Evolutionary conservation across 495 filamentous ascomycete species (phyloP).

Genomic region (Aspergillus saccharolyticus): DNA sequence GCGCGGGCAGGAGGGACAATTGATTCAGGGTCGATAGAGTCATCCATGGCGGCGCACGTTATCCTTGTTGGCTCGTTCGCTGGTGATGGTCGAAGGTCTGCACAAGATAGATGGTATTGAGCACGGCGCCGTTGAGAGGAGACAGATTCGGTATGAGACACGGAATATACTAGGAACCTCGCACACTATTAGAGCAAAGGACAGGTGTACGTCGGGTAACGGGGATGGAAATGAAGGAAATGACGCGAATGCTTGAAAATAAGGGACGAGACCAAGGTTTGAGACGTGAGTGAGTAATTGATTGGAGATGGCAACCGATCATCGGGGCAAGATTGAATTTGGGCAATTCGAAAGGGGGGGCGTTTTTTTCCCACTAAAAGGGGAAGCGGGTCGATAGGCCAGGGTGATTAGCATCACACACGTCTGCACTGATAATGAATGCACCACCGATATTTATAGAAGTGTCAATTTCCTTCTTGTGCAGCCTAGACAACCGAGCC

Average conservation of each 20-base stretch:
- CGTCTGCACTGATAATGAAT: neutral
- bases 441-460: neutral
- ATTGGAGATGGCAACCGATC: conserved; percentile 21
- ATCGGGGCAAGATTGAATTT: conserved; percentile 14
- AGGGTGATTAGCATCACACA: neutral
- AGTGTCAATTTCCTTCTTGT: conserved; percentile 1
- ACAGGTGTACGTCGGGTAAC: conserved; percentile 18
- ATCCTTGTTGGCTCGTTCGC: conserved; percentile 9
- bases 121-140: neutral
- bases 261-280: conserved; percentile 15
- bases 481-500: neutral
- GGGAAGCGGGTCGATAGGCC: conserved; percentile 25
- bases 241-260: conserved; percentile 9
- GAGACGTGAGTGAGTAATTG: conserved; percentile 2
- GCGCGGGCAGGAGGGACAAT: conserved; percentile 26
- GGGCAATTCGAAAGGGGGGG: conserved; percentile 20
- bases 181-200: conserved; percentile 12
- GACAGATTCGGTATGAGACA: neutral
- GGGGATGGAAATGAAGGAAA: conserved; percentile 12
- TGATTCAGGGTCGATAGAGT: conserved; percentile 26
- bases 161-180: neutral
- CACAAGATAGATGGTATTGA: conserved; percentile 6
- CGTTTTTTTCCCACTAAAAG: conserved; percentile 23
- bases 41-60: conserved; percentile 29
- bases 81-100: neutral